Base-by-base conservation (phyloP, 2,329 filamentous ascomycete species). In the Exophiala sp. region DNA sequence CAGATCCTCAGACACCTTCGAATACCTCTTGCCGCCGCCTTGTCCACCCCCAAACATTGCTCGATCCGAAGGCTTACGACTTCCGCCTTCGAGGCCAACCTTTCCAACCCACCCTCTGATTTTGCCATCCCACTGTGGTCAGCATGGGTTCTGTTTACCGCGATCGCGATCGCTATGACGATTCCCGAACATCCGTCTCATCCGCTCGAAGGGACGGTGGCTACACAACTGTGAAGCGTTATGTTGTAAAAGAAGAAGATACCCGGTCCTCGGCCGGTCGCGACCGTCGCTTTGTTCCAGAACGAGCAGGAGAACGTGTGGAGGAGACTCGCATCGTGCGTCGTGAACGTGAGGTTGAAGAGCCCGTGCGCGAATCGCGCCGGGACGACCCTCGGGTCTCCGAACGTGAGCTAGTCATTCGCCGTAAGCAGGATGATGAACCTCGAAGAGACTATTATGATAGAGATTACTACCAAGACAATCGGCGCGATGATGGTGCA, bases 191-290 rank as follows among this genome's bases (percentile, higher is more conserved):
- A 9, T 51, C 55, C 1, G 55, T 62, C 38, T 64, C 63, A 9
- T 59, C 59, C 18, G 65, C 67, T 57, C 69, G 71, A 50, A 68
- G 70, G 55, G 65, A 68, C 34, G 74, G 68, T 57, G 67, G 71
- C 58, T 79, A 77, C 63, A 80, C 77, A 60, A 81, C 78, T 5
- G 77, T 85, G 62, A 82, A 81, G 65, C 80, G 82, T 63, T 85
- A 86, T 72, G 70, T 75, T 61, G 68, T 77, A 52, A 67, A 71
- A 21, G 59, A 69, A 32, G 71, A 73, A n/a, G 71, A 74, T 41
- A 65, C 70, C 41, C 68, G 71, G 39, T 57, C 61, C 11, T 75
- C 76, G 57, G 44, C 50, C 12, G 41, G 54, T 38, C 50, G 55
- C 14, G 59, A 59, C 29, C 56, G 54, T 35, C 56, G 52, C 2